phyloP scores from a whole-genome alignment of 2,329 filamentous ascomycete genomes.

The Epichloe gansuensis region DNA sequence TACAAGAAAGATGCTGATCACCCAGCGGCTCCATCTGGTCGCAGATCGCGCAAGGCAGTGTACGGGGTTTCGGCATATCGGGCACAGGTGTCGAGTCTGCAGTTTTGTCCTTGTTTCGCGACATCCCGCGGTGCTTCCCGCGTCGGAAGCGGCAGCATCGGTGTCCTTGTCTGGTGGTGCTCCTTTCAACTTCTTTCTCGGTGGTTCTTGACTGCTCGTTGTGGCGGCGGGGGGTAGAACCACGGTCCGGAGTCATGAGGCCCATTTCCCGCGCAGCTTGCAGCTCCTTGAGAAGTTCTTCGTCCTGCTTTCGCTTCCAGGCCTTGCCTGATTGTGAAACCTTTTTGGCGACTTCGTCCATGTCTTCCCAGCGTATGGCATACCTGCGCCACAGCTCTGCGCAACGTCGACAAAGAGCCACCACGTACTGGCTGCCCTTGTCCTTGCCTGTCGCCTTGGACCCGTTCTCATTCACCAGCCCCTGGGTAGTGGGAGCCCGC shows the following conservation, averaged over 20 bases:
- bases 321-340: constrained; percentile 66
- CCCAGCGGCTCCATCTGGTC: constrained; percentile 57
- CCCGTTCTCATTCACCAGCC: constrained; percentile 52
- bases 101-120: constrained; percentile 50
- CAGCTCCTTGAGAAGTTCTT: constrained; percentile 72
- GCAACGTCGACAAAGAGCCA: constrained; percentile 81
- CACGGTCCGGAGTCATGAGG: constrained; percentile 30
- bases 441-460: constrained; percentile 55
- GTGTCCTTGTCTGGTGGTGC: constrained; percentile 35
- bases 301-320: constrained; percentile 81
- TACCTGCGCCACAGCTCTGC: constrained; percentile 93
- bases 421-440: constrained; percentile 60
- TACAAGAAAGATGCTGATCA: constrained; percentile 65
- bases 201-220: constrained; percentile 35
- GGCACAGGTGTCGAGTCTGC: constrained; percentile 49
- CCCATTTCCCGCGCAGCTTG: constrained; percentile 50
- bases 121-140: constrained; percentile 24
- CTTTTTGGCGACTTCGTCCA: constrained; percentile 85
- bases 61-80: constrained; percentile 65
- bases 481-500: constrained; percentile 67
- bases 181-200: constrained; percentile 53
- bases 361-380: constrained; percentile 87
- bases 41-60: constrained; percentile 79
- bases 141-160: constrained; percentile 34
- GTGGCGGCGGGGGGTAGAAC: constrained; percentile 22